Base-by-base conservation (phyloP, 257 asterid species). In the Solanum arcanum region DNA sequence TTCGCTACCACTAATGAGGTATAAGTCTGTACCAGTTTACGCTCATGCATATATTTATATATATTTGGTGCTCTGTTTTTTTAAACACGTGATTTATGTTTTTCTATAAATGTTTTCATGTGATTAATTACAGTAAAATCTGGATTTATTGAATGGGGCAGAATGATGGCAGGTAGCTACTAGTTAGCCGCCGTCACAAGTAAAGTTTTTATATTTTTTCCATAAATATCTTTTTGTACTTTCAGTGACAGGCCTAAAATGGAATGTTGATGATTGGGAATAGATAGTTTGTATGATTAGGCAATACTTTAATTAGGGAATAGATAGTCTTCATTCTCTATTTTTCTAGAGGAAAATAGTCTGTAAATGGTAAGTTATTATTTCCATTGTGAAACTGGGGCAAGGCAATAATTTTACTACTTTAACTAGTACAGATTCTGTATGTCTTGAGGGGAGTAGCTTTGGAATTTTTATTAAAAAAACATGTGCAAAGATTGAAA, bases 1-100 rank as follows among this genome's bases (percentile, higher is more conserved):
- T 96, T 96, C 39, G 98, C 96, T 90, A 88, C 98, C 35, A 93
- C 97, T 31, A 95, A 96, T 69, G 98, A 94, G 98, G 98, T 96
- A 80, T 80, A 46, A 25, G 56, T 29, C 11, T 8, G 75, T 12
- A 14, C 31, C 6, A 68, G 12, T 7, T 29, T 68, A 9, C 37
- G 12, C 21, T 9, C 23, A 15, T 41, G 56, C 18, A 37, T 9
- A 39, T 23, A 74, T 23, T 15, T 15, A 69, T 25, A 66, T 66
- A 69, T 15, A 70, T 42, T 44, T 46, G 66, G 64, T 15, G 31
- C 84, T 44, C 39, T 78, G 83, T 77, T 46, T 78, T 46, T 46
- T 25, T 52, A 62, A 42, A 78, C 66, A 46, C 84, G 68, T 80
- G 66, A 49, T 27, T 47, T 23, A 29, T 80, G 68, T 47, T 77